Base-by-base conservation (phyloP, 805 yeast species). In the Torulaspora franciscae region DNA sequence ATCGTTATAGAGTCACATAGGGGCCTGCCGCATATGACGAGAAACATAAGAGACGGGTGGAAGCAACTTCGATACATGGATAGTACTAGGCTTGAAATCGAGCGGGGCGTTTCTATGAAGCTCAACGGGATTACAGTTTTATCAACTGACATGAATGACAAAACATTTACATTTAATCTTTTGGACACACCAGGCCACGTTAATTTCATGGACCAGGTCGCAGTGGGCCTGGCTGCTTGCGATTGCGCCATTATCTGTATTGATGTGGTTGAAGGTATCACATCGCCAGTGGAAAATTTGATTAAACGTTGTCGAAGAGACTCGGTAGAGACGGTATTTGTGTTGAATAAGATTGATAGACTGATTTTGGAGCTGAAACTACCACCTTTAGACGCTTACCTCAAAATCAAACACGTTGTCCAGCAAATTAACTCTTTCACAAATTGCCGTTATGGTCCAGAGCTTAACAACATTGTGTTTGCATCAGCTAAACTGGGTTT, bases 121-220 rank as follows among this genome's bases (percentile, higher is more conserved):
- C 42, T 83, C 1, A 67, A 82, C 1, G 80, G 87, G 0, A 72
- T 84, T 51, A 69, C 91, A 0, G 53, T 86, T 7, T 60, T 90
- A 6, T 61, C 83, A 11, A 76, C 75, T 0, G 78, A 79, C 57
- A 49, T 77, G 24, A 65, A 65, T 11, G 76, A 71, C 1, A 77
- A 75, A 49, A 81, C 95, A 0, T 64, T 68, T 13, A 76, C 78
- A 0, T 55, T 81, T 15, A 86, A 84, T 56, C 49, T 90, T 0
- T 52, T 88, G 0, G 99, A 95, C 57, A 71, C 95, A 0, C 99
- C 99, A 0, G 99, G 99, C 0, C 98, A 93, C 64, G 75, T 77
- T 0, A 82, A 88, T 57, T 93, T 93, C 57, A 66, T 72, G 24
- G 96, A 88, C 58, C 97, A 93, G 54, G 66, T 79, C 3, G 72